These are phyloP conservation scores for Bullera alba DNA, from an alignment of 768 basidiomycete species.

Conservation along the genomic window DNA sequence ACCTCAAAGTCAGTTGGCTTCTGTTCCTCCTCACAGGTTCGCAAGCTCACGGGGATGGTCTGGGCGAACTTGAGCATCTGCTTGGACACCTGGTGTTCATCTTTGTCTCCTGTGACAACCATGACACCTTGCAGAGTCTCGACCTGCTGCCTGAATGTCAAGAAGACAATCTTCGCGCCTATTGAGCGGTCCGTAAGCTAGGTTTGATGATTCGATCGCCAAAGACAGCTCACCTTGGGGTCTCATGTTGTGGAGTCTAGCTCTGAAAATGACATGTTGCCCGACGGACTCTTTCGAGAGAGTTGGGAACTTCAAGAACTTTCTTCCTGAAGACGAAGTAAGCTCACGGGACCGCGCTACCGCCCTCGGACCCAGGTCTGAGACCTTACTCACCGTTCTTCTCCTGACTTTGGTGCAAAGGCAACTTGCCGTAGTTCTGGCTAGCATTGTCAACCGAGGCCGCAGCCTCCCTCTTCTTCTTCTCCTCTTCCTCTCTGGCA, in stretches of 20 bases:
- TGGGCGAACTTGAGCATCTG: conserved; percentile 95
- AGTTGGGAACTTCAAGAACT: conserved; percentile 60
- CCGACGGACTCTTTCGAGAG: conserved; percentile 59
- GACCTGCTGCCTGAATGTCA: conserved; percentile 80
- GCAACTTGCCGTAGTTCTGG: conserved; percentile 76
- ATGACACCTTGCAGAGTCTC: conserved; percentile 81
- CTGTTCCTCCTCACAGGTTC: no score
- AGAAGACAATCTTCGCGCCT: conserved; percentile 88
- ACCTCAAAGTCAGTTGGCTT: neutral
- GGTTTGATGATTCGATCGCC: neutral
- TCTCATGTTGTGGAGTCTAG: conserved; percentile 82
- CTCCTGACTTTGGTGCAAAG: conserved; percentile 84
- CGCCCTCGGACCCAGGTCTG: neutral
- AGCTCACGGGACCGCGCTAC: neutral
- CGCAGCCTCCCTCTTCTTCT: conserved; percentile 50
- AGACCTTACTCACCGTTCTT: conserved; percentile 49
- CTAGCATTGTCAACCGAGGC: conserved; percentile 49
- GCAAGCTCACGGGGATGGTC: conserved; percentile 52
- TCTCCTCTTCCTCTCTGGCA: conserved; percentile 68
- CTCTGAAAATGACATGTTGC: conserved; percentile 72
- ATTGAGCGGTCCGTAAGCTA: no score
- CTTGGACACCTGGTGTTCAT: conserved; percentile 61
- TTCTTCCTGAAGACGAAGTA: conserved; percentile 44
- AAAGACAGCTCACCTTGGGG: conserved; percentile 56
- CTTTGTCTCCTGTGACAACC: conserved; percentile 55